Conservation (phyloP, 352 stramenopile species). For the Hyaloperonospora brassicae region DNA sequence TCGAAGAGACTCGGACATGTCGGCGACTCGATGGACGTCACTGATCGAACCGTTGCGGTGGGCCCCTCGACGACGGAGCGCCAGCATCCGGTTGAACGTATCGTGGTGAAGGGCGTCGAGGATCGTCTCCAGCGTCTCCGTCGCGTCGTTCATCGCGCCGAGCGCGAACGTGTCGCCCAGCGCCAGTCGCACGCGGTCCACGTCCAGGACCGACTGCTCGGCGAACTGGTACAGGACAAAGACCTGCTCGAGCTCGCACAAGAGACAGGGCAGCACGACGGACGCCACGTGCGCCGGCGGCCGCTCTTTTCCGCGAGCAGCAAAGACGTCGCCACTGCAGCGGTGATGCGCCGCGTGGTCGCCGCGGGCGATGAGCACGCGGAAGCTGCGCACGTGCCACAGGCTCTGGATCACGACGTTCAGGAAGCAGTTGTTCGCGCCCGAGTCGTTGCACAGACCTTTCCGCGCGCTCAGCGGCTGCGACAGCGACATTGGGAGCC, state of each 20-base stretch:
- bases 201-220: conserved; percentile 63
- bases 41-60: not conserved
- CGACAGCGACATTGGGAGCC: not conserved
- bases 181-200: conserved; percentile 62
- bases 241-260: conserved; percentile 80
- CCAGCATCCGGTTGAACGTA: conserved; percentile 68
- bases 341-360: conserved; percentile 75
- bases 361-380: conserved; percentile 65
- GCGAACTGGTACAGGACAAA: conserved; percentile 83
- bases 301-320: not conserved
- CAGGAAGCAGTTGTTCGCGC: conserved; percentile 88
- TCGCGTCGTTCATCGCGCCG: conserved; percentile 82
- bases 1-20: conserved; percentile 45
- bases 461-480: conserved; percentile 53
- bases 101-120: conserved; percentile 71
- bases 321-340: conserved; percentile 29
- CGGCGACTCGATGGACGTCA: conserved; percentile 16
- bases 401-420: conserved; percentile 88
- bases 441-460: conserved; percentile 75
- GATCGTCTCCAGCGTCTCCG: conserved; percentile 76
- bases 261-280: conserved; percentile 39
- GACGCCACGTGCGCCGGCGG: no score
- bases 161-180: conserved; percentile 57
- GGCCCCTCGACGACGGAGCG: conserved; percentile 27
- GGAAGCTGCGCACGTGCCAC: conserved; percentile 84